phyloP scores from a whole-genome alignment of 2,329 filamentous ascomycete species.

The Mycosphaerella arachidis region DNA sequence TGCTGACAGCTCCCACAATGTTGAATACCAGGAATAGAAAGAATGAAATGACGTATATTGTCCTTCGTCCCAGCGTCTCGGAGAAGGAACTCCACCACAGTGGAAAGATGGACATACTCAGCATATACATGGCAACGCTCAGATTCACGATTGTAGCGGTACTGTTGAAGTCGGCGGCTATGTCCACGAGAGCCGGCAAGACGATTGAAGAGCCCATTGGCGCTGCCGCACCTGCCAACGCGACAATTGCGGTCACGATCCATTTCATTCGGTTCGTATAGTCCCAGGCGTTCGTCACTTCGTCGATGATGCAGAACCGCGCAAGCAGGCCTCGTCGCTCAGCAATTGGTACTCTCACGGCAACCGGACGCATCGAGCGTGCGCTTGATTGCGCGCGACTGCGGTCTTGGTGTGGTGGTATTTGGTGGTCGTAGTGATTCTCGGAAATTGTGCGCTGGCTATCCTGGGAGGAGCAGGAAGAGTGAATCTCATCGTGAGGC shows the following conservation, averaged over 20 bases:
- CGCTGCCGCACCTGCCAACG: slow-evolving; percentile 69
- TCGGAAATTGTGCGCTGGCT: slow-evolving; percentile 25
- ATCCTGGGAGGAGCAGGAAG: slow-evolving; percentile 15
- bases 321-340: slow-evolving; percentile 69
- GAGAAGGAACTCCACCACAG: slow-evolving; percentile 85
- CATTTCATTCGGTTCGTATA: slow-evolving; percentile 75
- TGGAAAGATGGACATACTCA: slow-evolving; percentile 74
- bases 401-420: slow-evolving; percentile 22
- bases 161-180: slow-evolving; percentile 59
- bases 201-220: slow-evolving; percentile 83
- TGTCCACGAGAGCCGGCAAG: slow-evolving; percentile 65
- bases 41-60: slow-evolving; percentile 76
- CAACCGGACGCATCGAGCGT: slow-evolving; percentile 26
- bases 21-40: slow-evolving; percentile 67
- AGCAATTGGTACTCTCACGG: slow-evolving; percentile 45
- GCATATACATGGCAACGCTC: slow-evolving; percentile 74
- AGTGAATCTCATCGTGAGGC: slow-evolving; percentile 7
- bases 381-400: slow-evolving; percentile 26
- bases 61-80: slow-evolving; percentile 64
- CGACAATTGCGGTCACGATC: slow-evolving; percentile 74
- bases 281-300: slow-evolving; percentile 70
- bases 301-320: slow-evolving; percentile 66
- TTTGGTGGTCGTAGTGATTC: slow-evolving; percentile 27
- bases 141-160: slow-evolving; percentile 66
- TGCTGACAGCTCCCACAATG: slow-evolving; percentile 63